Conservation (phyloP, 2,329 filamentous ascomycete genomes). For the Dothistroma septosporum region DNA sequence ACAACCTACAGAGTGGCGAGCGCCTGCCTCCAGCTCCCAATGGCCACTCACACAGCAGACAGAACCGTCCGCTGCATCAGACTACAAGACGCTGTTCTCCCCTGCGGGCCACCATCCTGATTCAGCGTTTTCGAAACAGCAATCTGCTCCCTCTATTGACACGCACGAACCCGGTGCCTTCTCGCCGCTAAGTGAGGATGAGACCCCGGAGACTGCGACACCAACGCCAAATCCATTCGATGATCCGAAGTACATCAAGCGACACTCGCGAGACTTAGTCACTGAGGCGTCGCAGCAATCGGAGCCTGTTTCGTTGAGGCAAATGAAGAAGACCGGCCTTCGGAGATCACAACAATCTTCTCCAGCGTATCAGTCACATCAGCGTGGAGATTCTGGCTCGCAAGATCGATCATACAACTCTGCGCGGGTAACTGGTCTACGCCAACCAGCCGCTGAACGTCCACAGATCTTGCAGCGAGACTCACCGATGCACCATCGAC, state of each 20-base stretch:
- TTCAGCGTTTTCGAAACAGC: slow-evolving; percentile 6
- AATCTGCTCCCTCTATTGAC: slow-evolving; percentile 8
- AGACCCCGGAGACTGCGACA: slow-evolving; percentile 20
- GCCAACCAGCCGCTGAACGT: neutral
- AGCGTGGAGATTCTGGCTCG: neutral
- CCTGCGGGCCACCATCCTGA: neutral
- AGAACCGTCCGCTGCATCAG: neutral
- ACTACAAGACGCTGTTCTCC: neutral
- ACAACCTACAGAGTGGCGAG: neutral
- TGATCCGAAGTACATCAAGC: slow-evolving; percentile 29
- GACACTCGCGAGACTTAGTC: slow-evolving; percentile 22
- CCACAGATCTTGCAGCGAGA: slow-evolving; percentile 7
- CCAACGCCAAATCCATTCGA: slow-evolving; percentile 24
- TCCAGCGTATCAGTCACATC: slow-evolving; percentile 1
- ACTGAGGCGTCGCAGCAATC: slow-evolving; percentile 8
- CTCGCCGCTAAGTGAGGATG: slow-evolving; percentile 13
- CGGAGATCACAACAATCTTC: neutral
- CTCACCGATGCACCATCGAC: slow-evolving; percentile 7
- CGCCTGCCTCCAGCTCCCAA: neutral
- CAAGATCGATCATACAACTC: neutral
- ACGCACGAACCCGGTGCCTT: slow-evolving; percentile 4
- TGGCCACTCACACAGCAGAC: neutral
- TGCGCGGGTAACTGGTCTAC: neutral
- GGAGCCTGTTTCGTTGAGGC: slow-evolving; percentile 8
- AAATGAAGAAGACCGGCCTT: neutral